Base-by-base conservation (phyloP, 2,329 filamentous ascomycete genomes). In the Cryphonectria japonica region DNA sequence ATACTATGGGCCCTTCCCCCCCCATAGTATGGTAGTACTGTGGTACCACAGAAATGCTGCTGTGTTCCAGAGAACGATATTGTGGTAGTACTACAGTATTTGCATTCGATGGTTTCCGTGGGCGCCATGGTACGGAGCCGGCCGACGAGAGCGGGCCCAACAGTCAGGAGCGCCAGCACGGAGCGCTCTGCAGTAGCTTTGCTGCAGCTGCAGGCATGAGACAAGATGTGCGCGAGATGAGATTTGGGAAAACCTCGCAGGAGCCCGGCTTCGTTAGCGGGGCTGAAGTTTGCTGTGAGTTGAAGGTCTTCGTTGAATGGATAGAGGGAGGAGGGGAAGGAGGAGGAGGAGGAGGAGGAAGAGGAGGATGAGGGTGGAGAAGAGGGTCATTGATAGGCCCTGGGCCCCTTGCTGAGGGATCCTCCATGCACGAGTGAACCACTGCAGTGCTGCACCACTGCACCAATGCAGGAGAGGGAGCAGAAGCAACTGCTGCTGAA, bases 171-270 rank as follows among this genome's bases (percentile, higher is more conserved):
- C 64, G 70, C 62, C 62, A 65, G 41, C 41, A 65, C 29, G 62
- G 62, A 13, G 29, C 62, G 19, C 43, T n/a, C 62, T 65, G 62
- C 67, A 63, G 67, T 63, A 68, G 67, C 41, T 19, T n/a, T 32
- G 67, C 59, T 68, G 66, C 66, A 63, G 59, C 57, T 62, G 67
- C 57, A 52, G 59, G 59, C 60, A 60, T 67, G 9, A 50, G 66
- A 61, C 37, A 34, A 52, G 43, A 59, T 32, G 37, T 46, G 66
- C 65, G 61, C 61, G 70, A 60, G 67, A 69, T 71, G 69, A 60
- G 61, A 29, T 8, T 16, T n/a, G 19, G 46, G 16, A 39, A n/a
- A 64, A 39, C 61, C 41, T 64, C 61, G 61, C 61, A 43, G 41
- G 37, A 43, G 26, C 22, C 61, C 61, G 26, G 37, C 41, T 14